phyloP scores from a whole-genome alignment of 805 yeast genomes.

The Yamadazyma olivae region DNA sequence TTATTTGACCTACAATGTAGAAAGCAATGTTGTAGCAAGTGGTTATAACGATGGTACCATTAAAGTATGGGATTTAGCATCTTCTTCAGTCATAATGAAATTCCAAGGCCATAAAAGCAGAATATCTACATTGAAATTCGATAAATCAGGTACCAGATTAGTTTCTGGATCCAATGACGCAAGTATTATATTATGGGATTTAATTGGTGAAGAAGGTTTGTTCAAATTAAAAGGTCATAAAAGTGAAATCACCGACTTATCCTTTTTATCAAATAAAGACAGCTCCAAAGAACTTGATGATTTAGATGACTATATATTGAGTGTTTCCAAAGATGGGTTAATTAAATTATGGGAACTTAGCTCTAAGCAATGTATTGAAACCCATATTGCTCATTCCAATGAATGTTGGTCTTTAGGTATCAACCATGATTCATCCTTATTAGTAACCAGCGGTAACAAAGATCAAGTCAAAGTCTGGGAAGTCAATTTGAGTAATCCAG shows the following conservation, averaged over 20 bases:
- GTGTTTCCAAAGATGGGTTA: slow-evolving; percentile 85
- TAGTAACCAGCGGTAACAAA: slow-evolving; percentile 75
- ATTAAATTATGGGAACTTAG: slow-evolving; percentile 92
- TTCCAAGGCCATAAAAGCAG: slow-evolving; percentile 91
- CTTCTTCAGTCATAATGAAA: slow-evolving; percentile 71
- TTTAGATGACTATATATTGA: slow-evolving; percentile 68
- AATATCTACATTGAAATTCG: slow-evolving; percentile 68
- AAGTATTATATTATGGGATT: slow-evolving; percentile 87
- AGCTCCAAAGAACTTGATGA: slow-evolving; percentile 37
- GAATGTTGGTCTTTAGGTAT: slow-evolving; percentile 88
- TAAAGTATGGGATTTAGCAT: slow-evolving; percentile 86
- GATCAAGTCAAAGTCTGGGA: slow-evolving; percentile 84
- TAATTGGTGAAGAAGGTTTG: slow-evolving; percentile 87
- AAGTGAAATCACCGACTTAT: slow-evolving; percentile 79
- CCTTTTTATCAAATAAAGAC: slow-evolving; percentile 39
- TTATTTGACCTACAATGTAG: slow-evolving; percentile 54
- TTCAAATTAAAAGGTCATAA: slow-evolving; percentile 86
- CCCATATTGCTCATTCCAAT: slow-evolving; percentile 89
- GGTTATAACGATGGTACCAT: slow-evolving; percentile 90
- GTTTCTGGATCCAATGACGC: slow-evolving; percentile 88
- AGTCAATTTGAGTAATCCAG: slow-evolving; percentile 53
- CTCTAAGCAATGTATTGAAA: slow-evolving; percentile 86
- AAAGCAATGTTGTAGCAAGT: slow-evolving; percentile 72
- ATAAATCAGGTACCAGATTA: slow-evolving; percentile 76
- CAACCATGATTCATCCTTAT: slow-evolving; percentile 36